These are phyloP conservation scores for Chionographis japonica DNA, from an alignment of 106 monocot genomes.

Conservation along the genomic window DNA sequence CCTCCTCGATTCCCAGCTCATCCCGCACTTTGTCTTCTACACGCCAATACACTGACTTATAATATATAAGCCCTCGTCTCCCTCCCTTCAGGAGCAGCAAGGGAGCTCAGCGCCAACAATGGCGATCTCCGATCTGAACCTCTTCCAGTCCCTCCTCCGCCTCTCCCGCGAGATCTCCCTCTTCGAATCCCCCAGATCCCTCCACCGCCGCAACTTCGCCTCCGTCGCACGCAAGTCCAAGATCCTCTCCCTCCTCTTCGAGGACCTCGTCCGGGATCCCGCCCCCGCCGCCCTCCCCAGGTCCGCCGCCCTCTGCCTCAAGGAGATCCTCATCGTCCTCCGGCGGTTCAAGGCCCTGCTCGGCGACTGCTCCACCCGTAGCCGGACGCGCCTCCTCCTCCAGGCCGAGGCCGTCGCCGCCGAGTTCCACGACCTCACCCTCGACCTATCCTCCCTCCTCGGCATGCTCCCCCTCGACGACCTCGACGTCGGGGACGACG, in stretches of 20 bases:
- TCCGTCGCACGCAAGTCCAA: slow-evolving; percentile 34
- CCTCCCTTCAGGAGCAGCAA: too few relatives aligned
- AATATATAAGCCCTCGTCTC: too few relatives aligned
- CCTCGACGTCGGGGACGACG: slow-evolving; percentile 44
- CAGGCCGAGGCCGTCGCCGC: slow-evolving; percentile 27
- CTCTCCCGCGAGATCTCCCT: slow-evolving; percentile 40
- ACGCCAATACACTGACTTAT: too few relatives aligned
- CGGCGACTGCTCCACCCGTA: slow-evolving; percentile 38
- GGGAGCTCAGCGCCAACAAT: not conserved
- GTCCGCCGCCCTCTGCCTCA: slow-evolving; percentile 42
- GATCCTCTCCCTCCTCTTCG: slow-evolving; percentile 53
- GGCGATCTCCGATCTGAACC: not conserved
- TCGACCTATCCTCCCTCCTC: slow-evolving; percentile 54
- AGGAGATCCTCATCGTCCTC: slow-evolving; percentile 57
- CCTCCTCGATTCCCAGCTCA: too few relatives aligned
- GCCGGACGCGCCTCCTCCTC: slow-evolving; percentile 48
- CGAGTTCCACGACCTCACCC: slow-evolving; percentile 35
- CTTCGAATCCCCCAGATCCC: slow-evolving; percentile 7
- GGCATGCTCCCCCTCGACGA: slow-evolving; percentile 53
- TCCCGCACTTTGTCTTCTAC: not conserved
- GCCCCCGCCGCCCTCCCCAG: slow-evolving; percentile 16
- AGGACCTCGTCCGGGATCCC: slow-evolving; percentile 33
- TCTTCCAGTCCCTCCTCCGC: slow-evolving; percentile 37
- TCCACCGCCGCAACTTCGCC: slow-evolving; percentile 21
- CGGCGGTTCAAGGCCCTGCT: slow-evolving; percentile 40